phyloP scores from a whole-genome alignment of 805 yeast genomes.

The Candida argentea region DNA sequence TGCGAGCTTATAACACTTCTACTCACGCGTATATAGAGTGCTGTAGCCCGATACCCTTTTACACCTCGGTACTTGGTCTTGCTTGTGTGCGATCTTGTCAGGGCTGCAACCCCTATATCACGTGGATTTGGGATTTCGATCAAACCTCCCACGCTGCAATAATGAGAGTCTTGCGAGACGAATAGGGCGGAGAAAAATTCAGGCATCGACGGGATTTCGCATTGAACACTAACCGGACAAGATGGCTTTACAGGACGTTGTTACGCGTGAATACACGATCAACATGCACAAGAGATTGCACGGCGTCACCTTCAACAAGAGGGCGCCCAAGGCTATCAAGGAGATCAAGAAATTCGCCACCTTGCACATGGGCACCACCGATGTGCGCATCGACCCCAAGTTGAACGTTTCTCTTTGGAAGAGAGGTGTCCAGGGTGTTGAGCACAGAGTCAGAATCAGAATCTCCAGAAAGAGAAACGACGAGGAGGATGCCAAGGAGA shows the following conservation, averaged over 20 bases:
- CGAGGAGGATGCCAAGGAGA: slow-evolving; percentile 98
- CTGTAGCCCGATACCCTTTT: too few relatives aligned
- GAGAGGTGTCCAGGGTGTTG: slow-evolving; percentile 99
- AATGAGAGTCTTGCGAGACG: too few relatives aligned
- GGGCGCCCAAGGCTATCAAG: slow-evolving; percentile 99
- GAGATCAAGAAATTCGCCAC: slow-evolving; percentile 98
- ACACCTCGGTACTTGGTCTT: too few relatives aligned
- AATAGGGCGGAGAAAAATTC: too few relatives aligned
- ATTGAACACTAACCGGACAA: slow-evolving; percentile 18
- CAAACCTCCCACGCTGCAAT: too few relatives aligned
- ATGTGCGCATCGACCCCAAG: slow-evolving; percentile 98
- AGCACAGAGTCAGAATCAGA: slow-evolving; percentile 96
- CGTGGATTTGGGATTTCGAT: not conserved
- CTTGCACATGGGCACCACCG: slow-evolving; percentile 98
- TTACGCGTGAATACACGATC: slow-evolving; percentile 99
- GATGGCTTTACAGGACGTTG: slow-evolving; percentile 96
- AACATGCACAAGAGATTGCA: slow-evolving; percentile 98
- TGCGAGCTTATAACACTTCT: too few relatives aligned
- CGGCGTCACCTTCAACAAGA: slow-evolving; percentile 98
- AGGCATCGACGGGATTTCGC: too few relatives aligned
- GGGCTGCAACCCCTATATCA: not conserved
- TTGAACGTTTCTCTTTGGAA: slow-evolving; percentile 98
- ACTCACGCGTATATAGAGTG: too few relatives aligned
- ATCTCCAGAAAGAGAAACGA: slow-evolving; percentile 99
- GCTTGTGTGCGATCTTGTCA: too few relatives aligned